phyloP scores from a whole-genome alignment of 176 grass and related monocot genomes.

The Aegilops umbellulata region DNA sequence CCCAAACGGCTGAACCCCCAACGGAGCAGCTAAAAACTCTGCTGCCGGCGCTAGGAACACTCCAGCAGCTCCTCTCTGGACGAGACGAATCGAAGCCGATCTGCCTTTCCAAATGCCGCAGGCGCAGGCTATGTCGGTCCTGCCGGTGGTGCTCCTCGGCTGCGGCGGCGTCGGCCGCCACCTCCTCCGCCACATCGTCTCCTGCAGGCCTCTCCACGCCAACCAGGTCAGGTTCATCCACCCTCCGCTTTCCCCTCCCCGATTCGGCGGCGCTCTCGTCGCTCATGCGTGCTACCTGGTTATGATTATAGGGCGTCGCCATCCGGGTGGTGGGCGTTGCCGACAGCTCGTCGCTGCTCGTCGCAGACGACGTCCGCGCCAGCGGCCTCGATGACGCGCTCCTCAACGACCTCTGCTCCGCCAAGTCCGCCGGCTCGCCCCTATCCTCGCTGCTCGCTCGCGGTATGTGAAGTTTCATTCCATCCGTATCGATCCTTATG shows the following conservation, averaged over 20 bases:
- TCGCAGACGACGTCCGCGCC: constrained; percentile 53
- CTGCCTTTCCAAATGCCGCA: constrained; percentile 8
- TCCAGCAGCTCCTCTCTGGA: background rate
- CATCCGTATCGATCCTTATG: background rate
- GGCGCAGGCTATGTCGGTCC: constrained; percentile 29
- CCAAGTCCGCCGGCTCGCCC: constrained; percentile 64
- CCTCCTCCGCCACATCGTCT: constrained; percentile 78
- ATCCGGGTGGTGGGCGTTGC: constrained; percentile 72
- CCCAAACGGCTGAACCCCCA: background rate
- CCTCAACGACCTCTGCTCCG: constrained; percentile 58
- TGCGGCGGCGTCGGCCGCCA: constrained; percentile 84
- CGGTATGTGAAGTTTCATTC: constrained; percentile 27
- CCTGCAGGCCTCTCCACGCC: constrained; percentile 67
- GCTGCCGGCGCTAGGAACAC: background rate
- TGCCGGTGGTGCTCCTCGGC: constrained; percentile 79
- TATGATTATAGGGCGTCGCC: constrained; percentile 55
- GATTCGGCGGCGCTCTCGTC: background rate
- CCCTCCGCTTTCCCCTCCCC: background rate
- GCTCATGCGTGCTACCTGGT: background rate
- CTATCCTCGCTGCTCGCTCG: constrained; percentile 52
- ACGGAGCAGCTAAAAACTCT: background rate
- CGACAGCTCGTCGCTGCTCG: constrained; percentile 73
- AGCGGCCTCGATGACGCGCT: constrained; percentile 62
- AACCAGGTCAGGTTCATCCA: constrained; percentile 30
- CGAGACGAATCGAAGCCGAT: constrained; percentile 13